phyloP scores from a whole-genome alignment of 495 filamentous ascomycete species.

The Stereocaulon alpinum region DNA sequence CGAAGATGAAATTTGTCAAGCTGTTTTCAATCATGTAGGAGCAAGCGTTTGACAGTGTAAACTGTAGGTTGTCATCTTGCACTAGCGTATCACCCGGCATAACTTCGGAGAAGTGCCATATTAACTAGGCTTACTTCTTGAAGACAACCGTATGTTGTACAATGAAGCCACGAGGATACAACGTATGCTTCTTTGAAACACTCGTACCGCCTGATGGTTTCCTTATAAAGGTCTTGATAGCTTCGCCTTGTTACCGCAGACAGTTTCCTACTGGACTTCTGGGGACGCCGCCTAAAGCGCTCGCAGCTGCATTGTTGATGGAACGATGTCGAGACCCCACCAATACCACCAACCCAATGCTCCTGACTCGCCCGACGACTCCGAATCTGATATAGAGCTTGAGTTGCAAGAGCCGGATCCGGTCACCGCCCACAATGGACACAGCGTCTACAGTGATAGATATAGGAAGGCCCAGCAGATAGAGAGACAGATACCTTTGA shows the following conservation, averaged over 20 bases:
- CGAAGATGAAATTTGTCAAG: background rate
- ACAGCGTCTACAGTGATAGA: conserved; percentile 27
- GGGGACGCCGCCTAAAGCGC: background rate
- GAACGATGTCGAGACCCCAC: conserved; percentile 23
- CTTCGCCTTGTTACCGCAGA: background rate
- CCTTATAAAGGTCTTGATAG: background rate
- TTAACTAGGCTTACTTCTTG: background rate
- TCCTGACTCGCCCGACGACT: conserved; percentile 42
- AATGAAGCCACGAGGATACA: background rate
- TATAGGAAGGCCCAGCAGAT: conserved; percentile 33
- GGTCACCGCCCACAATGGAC: conserved; percentile 29
- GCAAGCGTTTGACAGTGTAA: background rate
- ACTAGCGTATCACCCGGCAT: background rate
- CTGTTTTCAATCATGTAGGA: background rate
- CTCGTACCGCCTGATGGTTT: background rate
- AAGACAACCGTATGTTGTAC: background rate
- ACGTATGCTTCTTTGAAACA: background rate
- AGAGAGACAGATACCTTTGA: conserved; percentile 54
- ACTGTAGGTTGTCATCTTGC: conserved; percentile 4
- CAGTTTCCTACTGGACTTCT: no score
- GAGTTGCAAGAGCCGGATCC: conserved; percentile 67
- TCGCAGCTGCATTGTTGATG: conserved; percentile 12
- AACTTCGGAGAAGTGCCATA: background rate
- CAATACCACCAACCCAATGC: conserved; percentile 37
- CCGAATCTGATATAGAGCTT: conserved; percentile 53